Evolutionary conservation across 768 basidiomycete genomes (phyloP), one percentile per base, ranked within the genome.

Genomic region (Leccinum pellstonianum): DNA sequence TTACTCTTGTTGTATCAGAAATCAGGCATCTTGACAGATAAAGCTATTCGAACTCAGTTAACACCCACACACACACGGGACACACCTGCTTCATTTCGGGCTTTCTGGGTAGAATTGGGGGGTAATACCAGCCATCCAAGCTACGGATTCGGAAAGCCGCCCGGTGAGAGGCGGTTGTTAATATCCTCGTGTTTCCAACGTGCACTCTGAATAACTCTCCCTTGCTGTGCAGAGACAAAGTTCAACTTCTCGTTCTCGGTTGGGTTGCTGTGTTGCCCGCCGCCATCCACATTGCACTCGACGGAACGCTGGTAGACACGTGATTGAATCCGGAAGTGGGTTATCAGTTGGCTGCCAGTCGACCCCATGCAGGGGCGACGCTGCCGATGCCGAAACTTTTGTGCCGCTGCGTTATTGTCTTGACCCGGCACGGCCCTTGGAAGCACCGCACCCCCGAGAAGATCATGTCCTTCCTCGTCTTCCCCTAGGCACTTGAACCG

Each of bases 121-220:
- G 64, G 65, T 62, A 54, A 11, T 41, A 46, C 48, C 48, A 49
- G 48, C 38, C 46, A 47, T 17, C 17, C 50, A 25, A 51, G 49
- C 15, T 41, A 46, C 27, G 43, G 29, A 46, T 54, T 56, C 61
- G 67, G 69, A 48, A 64, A 59, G 47, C 46, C 52, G 55, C 33
- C 54, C 17, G 54, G 47, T 41, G 60, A 33, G 33, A 62, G 54
- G 59, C 52, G 25, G 11, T 43, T 33, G 31, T 57, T 56, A 29
- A 29, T 29, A 55, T 58, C 71, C 73, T 73, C 72, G 66, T 75
- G 73, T 67, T 66, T 64, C 54, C 62, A 46, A 55, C 73, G 50
- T 67, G 64, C 15, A n/a, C 25, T 6, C 2, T 23, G 17, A 51
- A 29, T n/a, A 15, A 25, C 46, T 35, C 10, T 21, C 38, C 58